Base-by-base conservation (phyloP, 495 filamentous ascomycete genomes). In the Aspergillus affinis region DNA sequence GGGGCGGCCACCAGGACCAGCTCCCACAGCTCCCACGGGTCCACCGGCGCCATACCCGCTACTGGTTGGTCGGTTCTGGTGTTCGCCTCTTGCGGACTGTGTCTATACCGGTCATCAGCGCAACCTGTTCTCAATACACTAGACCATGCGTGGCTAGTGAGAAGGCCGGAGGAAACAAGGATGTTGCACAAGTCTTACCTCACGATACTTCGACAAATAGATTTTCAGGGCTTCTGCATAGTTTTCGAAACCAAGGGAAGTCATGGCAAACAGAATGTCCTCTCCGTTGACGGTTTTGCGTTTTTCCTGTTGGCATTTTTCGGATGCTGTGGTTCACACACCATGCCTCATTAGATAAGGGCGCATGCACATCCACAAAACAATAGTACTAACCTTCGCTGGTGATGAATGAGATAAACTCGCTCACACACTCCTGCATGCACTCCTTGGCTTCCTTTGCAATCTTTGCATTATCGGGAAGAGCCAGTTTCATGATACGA, bases 341-440 rank as follows among this genome's bases (percentile, higher is more conserved):
- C 12, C 9, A n/a, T 12, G 8, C 19, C 4, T 26, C 13, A n/a
- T 50, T 51, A 30, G 15, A 18, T 2, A 51, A 23, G 50, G 9
- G 8, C 21, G 1, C 13, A 49, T 9, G 27, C 6, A 36, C 17
- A 23, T 15, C 2, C 10, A 30, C 27, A 4, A n/a, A 15, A 10
- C 6, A 49, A 60, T 53, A 13, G 29, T n/a, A 58, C 71, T 57
- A 69, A 96, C 94, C 94, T 84, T 98, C 94, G 73, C 93, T 97
- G 27, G 94, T 98, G 75, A 98, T 98, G 81, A 98, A 98, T 18
- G 93, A 97, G 81, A 98, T 98, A 77, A 98, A 98, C 82, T 98
- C 94, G 88, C 93, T 97, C 61, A 98, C 94, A 69, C 94, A 98
- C 78, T 98, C 94, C 75, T 98, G 94, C 94, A 98, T 98, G 78